phyloP scores from a whole-genome alignment of 1,139 yeast species.

The Chernovozyma sophiae-reginae region DNA sequence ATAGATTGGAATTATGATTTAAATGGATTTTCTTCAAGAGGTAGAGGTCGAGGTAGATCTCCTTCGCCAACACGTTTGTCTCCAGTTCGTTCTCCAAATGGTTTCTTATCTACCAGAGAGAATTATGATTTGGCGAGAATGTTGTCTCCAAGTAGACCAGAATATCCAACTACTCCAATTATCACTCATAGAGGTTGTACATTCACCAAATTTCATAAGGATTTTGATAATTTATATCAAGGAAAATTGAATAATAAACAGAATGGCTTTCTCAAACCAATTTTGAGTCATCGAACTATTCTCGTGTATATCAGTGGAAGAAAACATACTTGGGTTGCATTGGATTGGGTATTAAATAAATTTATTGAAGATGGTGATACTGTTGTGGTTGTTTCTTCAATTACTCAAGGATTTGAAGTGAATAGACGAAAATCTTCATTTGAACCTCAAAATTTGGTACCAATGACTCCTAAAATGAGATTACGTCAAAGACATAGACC shows the following conservation, averaged over 20 bases:
- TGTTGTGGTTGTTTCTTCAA: conserved; percentile 51
- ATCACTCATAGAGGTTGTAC: conserved; percentile 51
- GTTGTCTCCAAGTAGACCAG: conserved; percentile 6
- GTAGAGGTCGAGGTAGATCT: conserved; percentile 14
- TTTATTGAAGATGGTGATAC: conserved; percentile 61
- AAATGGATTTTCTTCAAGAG: conserved; percentile 7
- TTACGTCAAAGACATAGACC: conserved; percentile 31
- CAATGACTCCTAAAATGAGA: conserved; percentile 31
- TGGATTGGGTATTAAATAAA: conserved; percentile 60
- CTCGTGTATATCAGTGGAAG: conserved; percentile 67
- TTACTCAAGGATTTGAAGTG: conserved; percentile 12
- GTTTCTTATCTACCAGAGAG: conserved; percentile 2
- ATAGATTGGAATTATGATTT: conserved; percentile 4
- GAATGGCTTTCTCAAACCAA: conserved; percentile 23
- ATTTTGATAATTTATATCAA: conserved; percentile 36
- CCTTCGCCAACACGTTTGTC: conserved; percentile 14
- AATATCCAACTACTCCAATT: conserved; percentile 52
- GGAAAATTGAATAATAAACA: conserved; percentile 25
- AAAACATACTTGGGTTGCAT: conserved; percentile 73
- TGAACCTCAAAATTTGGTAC: conserved; percentile 15
- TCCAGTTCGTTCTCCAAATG: conserved; percentile 16
- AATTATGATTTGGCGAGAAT: conserved; percentile 3
- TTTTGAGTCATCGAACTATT: conserved; percentile 50
- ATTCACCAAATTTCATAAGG: conserved; percentile 41
- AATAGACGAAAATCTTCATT: conserved; percentile 2